Conservation (phyloP, 768 basidiomycete genomes). For the Mycena capillaripes region DNA sequence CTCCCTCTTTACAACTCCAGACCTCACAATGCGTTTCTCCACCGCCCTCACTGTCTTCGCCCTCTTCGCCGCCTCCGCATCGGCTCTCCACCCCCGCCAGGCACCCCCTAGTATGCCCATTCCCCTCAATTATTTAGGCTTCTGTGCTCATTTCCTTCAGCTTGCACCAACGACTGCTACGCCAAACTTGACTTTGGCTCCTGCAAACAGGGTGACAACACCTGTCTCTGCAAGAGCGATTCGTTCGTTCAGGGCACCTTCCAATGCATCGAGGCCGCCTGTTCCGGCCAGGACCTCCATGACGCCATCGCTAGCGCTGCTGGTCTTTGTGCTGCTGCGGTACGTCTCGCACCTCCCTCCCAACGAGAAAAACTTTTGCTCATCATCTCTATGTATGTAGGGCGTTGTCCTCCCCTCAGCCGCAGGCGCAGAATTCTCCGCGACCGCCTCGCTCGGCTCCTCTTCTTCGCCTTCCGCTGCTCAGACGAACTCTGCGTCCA, state of each 20-base stretch:
- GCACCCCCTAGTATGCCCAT: slow-evolving; percentile 50
- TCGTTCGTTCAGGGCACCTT: slow-evolving; percentile 63
- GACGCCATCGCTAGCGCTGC: slow-evolving; percentile 58
- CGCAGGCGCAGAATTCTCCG: slow-evolving; percentile 40
- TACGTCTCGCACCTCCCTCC: slow-evolving; percentile 48
- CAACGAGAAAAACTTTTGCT: not conserved
- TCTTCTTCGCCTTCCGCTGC: slow-evolving; percentile 33
- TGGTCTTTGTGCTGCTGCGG: slow-evolving; percentile 61
- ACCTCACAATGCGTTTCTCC: slow-evolving; percentile 68
- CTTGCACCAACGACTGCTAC: slow-evolving; percentile 67
- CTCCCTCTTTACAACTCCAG: slow-evolving; percentile 38
- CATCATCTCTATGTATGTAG: slow-evolving; percentile 50
- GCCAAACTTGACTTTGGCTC: slow-evolving; percentile 54
- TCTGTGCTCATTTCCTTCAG: slow-evolving; percentile 46
- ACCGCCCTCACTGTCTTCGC: slow-evolving; percentile 54
- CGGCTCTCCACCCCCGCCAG: slow-evolving; percentile 57
- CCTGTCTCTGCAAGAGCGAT: slow-evolving; percentile 68
- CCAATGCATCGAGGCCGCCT: slow-evolving; percentile 62
- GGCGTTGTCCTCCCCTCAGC: slow-evolving; percentile 65
- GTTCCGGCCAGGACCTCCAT: slow-evolving; percentile 61
- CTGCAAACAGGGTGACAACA: slow-evolving; percentile 65
- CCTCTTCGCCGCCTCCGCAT: slow-evolving; percentile 55
- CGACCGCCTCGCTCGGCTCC: slow-evolving; percentile 30
- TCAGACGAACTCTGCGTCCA: slow-evolving; percentile 46
- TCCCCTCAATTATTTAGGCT: not conserved